These are phyloP conservation scores for Myriosclerotinia duriaeana DNA, from an alignment of 2,329 filamentous ascomycete species.

Conservation along the genomic window DNA sequence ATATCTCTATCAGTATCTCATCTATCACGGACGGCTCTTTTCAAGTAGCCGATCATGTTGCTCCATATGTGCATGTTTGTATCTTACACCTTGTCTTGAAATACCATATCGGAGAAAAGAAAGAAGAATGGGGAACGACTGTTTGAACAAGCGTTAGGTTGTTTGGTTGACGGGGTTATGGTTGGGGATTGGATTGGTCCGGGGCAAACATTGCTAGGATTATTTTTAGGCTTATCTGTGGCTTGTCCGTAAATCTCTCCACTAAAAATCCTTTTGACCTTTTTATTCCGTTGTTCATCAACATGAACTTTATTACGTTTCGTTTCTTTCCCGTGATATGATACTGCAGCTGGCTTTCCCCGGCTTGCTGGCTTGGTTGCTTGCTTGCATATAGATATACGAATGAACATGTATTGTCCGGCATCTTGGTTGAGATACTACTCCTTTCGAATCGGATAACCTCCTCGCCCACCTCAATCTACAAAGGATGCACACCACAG, in stretches of 20 bases:
- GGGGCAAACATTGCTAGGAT: conserved; percentile 15
- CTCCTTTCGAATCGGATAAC: conserved; percentile 8
- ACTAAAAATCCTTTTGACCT: neutral
- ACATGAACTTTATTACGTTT: conserved; percentile 15
- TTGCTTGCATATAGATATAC: conserved; percentile 7
- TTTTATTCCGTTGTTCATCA: conserved; percentile 18
- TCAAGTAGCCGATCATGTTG: neutral
- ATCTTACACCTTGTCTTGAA: conserved; percentile 12
- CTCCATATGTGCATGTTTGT: conserved; percentile 13
- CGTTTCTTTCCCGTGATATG: neutral
- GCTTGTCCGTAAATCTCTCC: conserved; percentile 2
- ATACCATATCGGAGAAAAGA: conserved; percentile 14
- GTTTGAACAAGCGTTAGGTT: conserved; percentile 1
- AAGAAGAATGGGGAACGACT: conserved; percentile 1
- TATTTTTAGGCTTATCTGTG: conserved; percentile 23
- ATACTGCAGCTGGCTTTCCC: neutral
- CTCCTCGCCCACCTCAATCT: conserved; percentile 17
- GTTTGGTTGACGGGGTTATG: conserved; percentile 3
- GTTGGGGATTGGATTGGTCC: conserved; percentile 12
- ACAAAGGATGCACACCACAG: conserved; percentile 5
- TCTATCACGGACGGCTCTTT: conserved; percentile 4
- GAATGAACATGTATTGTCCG: conserved; percentile 12
- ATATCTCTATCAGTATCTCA: neutral
- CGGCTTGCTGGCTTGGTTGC: neutral
- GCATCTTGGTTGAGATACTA: conserved; percentile 16